phyloP scores from a whole-genome alignment of 192 early-diverging fungal genomes.

The Ramicandelaber brevisporus region DNA sequence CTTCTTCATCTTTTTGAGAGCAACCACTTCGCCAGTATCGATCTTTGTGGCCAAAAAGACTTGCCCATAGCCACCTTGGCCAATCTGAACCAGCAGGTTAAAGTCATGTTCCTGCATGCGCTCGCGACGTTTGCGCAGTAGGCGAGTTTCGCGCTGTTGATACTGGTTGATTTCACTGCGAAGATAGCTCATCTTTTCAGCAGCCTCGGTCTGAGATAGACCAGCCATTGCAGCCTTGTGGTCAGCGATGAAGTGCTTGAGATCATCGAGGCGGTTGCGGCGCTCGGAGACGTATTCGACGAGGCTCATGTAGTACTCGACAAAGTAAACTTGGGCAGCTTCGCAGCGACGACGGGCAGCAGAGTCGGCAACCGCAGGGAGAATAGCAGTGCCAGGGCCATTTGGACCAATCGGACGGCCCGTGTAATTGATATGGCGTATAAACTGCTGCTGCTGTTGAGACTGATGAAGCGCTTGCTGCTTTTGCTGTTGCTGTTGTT shows the following conservation, averaged over 20 bases:
- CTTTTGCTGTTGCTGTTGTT: too few species aligned
- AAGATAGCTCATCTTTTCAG: constrained; percentile 13
- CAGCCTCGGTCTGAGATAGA: constrained; percentile 9
- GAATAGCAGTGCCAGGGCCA: too few species aligned
- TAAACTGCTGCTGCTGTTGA: too few species aligned
- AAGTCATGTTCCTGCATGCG: constrained; percentile 38
- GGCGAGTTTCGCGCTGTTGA: constrained; percentile 35
- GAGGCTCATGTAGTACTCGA: constrained; percentile 63
- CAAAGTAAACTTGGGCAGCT: constrained; percentile 29
- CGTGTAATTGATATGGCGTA: too few species aligned
- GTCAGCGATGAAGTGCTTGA: constrained; percentile 25
- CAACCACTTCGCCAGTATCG: constrained; percentile 39
- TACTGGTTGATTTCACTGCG: constrained; percentile 12
- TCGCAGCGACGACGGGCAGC: constrained; percentile 15
- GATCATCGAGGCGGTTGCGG: constrained; percentile 19
- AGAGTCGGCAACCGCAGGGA: too few species aligned
- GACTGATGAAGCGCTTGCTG: too few species aligned
- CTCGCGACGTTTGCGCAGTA: constrained; percentile 37
- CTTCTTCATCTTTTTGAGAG: constrained; percentile 59
- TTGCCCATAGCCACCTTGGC: constrained; percentile 59
- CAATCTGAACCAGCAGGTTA: constrained; percentile 39
- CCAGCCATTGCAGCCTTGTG: constrained; percentile 22
- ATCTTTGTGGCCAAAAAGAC: constrained; percentile 45
- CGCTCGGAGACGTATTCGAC: constrained; percentile 52
- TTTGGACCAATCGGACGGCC: too few species aligned